These are phyloP conservation scores for Fennellomyces sp. DNA, from an alignment of 371 early-diverging fungal genomes.

Conservation along the genomic window DNA sequence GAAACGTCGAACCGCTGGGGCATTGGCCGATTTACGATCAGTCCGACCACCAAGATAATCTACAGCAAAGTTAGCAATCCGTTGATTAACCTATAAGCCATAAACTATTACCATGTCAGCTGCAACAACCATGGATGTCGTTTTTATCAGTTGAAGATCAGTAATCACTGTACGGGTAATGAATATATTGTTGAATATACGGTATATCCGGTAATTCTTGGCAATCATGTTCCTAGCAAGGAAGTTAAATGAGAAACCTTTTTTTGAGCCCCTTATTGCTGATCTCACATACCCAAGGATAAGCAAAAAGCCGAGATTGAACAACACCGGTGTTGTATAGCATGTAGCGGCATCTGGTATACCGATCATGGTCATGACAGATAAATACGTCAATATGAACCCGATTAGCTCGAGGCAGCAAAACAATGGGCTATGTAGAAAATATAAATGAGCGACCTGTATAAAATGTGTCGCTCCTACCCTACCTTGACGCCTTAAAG, in stretches of 20 bases:
- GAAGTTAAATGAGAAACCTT: neutral
- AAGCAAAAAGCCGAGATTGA: slow-evolving; percentile 59
- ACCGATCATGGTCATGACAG: slow-evolving; percentile 54
- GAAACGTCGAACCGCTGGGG: slow-evolving; percentile 39
- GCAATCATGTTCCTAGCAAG: slow-evolving; percentile 58
- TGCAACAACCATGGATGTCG: slow-evolving; percentile 46
- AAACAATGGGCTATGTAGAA: slow-evolving; percentile 49
- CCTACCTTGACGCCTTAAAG: slow-evolving; percentile 63
- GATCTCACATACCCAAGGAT: slow-evolving; percentile 43
- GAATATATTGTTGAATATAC: slow-evolving; percentile 65
- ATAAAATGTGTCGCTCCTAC: neutral
- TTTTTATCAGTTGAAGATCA: slow-evolving; percentile 53
- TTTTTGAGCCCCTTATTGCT: neutral
- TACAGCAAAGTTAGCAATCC: slow-evolving; percentile 12
- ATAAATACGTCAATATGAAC: slow-evolving; percentile 54
- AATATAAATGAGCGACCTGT: neutral
- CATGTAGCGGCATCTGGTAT: slow-evolving; percentile 49
- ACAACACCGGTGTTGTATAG: slow-evolving; percentile 46
- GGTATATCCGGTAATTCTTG: slow-evolving; percentile 64
- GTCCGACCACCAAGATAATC: slow-evolving; percentile 46
- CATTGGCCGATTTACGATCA: slow-evolving; percentile 37
- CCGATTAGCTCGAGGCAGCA: slow-evolving; percentile 62
- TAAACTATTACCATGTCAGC: slow-evolving; percentile 48
- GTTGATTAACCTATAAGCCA: neutral
- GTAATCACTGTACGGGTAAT: slow-evolving; percentile 62